Evolutionary conservation across 352 stramenopile genomes (phyloP).

Genomic region (Achlya hypogyna): DNA sequence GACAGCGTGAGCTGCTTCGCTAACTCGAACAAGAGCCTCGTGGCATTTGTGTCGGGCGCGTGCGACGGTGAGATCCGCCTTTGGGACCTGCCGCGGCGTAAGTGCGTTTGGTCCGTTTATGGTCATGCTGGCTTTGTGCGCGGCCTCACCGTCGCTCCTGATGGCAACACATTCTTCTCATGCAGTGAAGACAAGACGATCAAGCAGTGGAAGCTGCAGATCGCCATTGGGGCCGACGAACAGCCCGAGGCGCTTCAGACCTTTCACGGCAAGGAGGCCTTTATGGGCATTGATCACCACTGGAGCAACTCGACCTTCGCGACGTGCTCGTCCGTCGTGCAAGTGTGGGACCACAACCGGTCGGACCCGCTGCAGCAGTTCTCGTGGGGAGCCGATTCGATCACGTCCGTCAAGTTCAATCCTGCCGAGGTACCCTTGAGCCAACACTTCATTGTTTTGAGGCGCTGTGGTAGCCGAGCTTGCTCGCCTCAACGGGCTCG

Average conservation of each 20-base stretch:
- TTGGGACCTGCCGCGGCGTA: slow-evolving; percentile 94
- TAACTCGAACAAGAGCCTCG: slow-evolving; percentile 85
- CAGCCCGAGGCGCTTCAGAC: slow-evolving; percentile 58
- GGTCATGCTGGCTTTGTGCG: slow-evolving; percentile 92
- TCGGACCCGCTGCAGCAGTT: slow-evolving; percentile 91
- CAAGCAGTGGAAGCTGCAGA: slow-evolving; percentile 83
- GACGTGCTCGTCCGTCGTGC: slow-evolving; percentile 88
- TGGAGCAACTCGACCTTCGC: slow-evolving; percentile 91
- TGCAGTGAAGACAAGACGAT: slow-evolving; percentile 94
- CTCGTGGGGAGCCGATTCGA: slow-evolving; percentile 92
- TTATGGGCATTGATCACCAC: slow-evolving; percentile 95
- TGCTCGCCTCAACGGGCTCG: slow-evolving; percentile 93
- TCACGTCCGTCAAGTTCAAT: slow-evolving; percentile 73
- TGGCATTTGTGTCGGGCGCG: slow-evolving; percentile 78
- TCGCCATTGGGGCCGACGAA: slow-evolving; percentile 64
- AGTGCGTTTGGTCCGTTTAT: slow-evolving; percentile 89
- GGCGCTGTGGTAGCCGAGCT: slow-evolving; percentile 54
- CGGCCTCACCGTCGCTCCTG: slow-evolving; percentile 74
- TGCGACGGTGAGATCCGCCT: slow-evolving; percentile 92
- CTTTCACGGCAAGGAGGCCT: slow-evolving; percentile 78
- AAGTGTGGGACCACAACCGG: slow-evolving; percentile 94
- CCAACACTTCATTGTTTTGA: neutral
- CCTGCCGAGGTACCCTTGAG: slow-evolving; percentile 2
- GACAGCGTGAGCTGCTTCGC: slow-evolving; percentile 93
- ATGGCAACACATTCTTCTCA: slow-evolving; percentile 86